Conservation (phyloP, 352 stramenopile genomes). For the Pilasporangium apinafurcum region DNA sequence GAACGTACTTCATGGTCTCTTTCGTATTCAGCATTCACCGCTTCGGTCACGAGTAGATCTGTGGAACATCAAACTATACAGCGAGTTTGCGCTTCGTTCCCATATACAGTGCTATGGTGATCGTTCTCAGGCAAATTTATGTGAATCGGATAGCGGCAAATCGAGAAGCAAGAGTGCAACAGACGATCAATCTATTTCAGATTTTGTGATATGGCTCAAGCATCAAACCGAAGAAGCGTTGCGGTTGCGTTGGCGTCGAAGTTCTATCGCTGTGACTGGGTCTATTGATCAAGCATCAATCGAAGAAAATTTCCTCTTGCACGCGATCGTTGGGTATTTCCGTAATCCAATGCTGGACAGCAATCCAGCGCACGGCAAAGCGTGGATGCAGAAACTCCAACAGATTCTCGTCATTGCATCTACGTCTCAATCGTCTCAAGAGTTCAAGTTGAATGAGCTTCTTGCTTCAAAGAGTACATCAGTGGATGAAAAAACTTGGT, state of each 20-base stretch:
- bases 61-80: constrained; percentile 34
- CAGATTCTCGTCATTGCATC: neutral
- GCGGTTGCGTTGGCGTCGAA: constrained; percentile 25
- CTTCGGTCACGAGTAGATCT: constrained; percentile 27
- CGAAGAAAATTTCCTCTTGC: constrained; percentile 1
- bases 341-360: neutral
- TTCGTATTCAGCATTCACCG: constrained; percentile 34
- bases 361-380: neutral
- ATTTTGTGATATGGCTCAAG: constrained; percentile 28
- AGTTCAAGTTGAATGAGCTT: neutral
- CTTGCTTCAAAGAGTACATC: neutral
- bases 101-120: no score
- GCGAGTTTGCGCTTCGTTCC: no score
- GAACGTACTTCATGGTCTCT: constrained; percentile 50
- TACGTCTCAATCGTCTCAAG: neutral
- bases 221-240: constrained; percentile 39
- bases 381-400: neutral
- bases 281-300: constrained; percentile 25
- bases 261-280: constrained; percentile 19
- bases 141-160: neutral
- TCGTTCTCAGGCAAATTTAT: no score
- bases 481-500: constrained; percentile 33
- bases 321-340: constrained; percentile 1
- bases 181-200: no score
- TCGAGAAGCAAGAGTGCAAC: constrained; percentile 2